Evolutionary conservation across 139 green algal genomes (phyloP).

Genomic region (Limnomonas spitsbergensis): DNA sequence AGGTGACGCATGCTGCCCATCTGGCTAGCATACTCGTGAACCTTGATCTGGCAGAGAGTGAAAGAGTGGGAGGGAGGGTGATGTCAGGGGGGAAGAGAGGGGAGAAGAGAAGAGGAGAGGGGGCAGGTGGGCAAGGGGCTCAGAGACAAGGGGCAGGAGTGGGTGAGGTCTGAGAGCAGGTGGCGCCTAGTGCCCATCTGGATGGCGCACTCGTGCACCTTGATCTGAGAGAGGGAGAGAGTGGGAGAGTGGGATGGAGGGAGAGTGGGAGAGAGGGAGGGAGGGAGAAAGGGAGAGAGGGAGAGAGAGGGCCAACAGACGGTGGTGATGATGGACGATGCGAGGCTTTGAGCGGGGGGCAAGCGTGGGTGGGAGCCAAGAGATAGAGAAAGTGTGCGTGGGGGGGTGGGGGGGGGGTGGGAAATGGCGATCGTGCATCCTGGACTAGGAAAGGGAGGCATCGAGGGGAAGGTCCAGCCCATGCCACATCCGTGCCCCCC

Average conservation of each 20-base stretch:
- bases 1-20: conserved; percentile 66
- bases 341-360: no score
- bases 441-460: neutral
- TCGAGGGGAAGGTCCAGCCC: no score
- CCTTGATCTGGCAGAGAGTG: conserved; percentile 6
- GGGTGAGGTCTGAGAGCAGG: conserved; percentile 71
- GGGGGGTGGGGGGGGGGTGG: conserved; percentile 56
- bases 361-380: conserved; percentile 67
- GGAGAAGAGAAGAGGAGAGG: no score
- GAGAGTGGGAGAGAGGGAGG: no score
- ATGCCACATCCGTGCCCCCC: no score
- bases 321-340: no score
- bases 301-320: no score
- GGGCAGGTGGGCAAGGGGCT: no score
- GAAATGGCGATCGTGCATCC: conserved; percentile 50
- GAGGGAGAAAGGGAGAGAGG: no score
- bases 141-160: no score
- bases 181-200: conserved; percentile 59
- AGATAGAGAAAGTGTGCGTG: no score
- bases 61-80: neutral
- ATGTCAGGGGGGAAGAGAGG: no score
- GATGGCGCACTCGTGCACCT: conserved; percentile 52
- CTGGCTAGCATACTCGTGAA: conserved; percentile 51
- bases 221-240: neutral
- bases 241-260: neutral